Percentiles rank a stretch among this genome's conserved stretches.
phyloP scores from a whole-genome alignment of 768 basidiomycete genomes.

The Suillus subalutaceus region DNA sequence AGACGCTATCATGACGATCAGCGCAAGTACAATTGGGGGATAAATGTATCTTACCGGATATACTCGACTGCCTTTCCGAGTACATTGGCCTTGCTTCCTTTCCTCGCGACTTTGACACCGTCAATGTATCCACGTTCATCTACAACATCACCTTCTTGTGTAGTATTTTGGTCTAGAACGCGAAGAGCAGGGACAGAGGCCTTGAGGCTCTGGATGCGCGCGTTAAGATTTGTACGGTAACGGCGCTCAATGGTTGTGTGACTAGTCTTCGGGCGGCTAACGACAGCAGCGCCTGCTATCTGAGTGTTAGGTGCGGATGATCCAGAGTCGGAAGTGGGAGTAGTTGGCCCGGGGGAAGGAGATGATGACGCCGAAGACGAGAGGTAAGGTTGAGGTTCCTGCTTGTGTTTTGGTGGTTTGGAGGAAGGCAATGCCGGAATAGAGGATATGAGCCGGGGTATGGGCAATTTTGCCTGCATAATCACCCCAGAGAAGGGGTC shows the following conservation, averaged over 20 bases:
- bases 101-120: slow-evolving; percentile 89
- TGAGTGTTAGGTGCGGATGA: slow-evolving; percentile 16
- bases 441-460: slow-evolving; percentile 53
- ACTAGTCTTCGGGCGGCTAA: slow-evolving; percentile 74
- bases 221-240: slow-evolving; percentile 87
- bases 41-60: slow-evolving; percentile 53
- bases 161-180: slow-evolving; percentile 61
- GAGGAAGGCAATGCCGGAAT: slow-evolving; percentile 45
- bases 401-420: slow-evolving; percentile 29
- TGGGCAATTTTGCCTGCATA: slow-evolving; percentile 43
- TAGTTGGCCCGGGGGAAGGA: slow-evolving; percentile 42
- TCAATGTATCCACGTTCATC: slow-evolving; percentile 87
- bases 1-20: slow-evolving; percentile 48
- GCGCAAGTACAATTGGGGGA: neutral
- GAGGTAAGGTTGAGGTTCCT: slow-evolving; percentile 21
- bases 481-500: slow-evolving; percentile 15
- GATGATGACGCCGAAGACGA: slow-evolving; percentile 38
- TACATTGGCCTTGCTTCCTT: slow-evolving; percentile 90
- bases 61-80: slow-evolving; percentile 91
- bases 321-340: slow-evolving; percentile 24
- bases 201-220: slow-evolving; percentile 79
- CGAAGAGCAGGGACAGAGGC: slow-evolving; percentile 84
- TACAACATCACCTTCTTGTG: slow-evolving; percentile 51
- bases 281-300: slow-evolving; percentile 1
- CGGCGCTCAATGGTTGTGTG: slow-evolving; percentile 90